Percentiles rank a stretch among this genome's conserved stretches.
Evolutionary conservation across 805 yeast species (phyloP).

Genomic region (Diddensiella transvaalensis): DNA sequence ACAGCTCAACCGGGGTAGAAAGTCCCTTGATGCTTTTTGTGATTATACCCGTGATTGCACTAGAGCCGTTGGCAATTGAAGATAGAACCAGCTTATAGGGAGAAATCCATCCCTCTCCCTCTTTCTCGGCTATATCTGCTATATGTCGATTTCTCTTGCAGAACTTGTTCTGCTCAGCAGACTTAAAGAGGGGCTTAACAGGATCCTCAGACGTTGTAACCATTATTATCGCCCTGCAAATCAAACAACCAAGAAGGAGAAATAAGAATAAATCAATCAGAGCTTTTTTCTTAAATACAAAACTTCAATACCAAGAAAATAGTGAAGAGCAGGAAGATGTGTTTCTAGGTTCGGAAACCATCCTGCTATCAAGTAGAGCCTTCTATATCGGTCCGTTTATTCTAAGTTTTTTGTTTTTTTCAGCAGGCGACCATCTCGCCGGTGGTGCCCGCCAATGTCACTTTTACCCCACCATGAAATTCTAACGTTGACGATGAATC

Average conservation of each 20-base stretch:
- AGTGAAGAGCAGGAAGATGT: background rate
- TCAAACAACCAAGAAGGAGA: background rate
- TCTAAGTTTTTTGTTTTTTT: too few species aligned
- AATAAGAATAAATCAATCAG: background rate
- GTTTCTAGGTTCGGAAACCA: background rate
- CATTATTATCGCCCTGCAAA: background rate
- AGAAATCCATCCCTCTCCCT: conserved; percentile 27
- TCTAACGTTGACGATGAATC: too few species aligned
- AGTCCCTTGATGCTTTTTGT: conserved; percentile 26
- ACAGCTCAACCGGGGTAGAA: conserved; percentile 41
- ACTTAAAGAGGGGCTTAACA: conserved; percentile 50
- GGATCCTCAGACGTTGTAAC: background rate
- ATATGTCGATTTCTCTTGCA: conserved; percentile 72
- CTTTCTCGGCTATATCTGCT: conserved; percentile 40
- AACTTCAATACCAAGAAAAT: background rate
- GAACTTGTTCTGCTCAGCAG: conserved; percentile 74
- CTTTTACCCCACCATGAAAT: too few species aligned
- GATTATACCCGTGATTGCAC: conserved; percentile 43
- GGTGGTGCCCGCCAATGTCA: too few species aligned
- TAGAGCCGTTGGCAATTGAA: conserved; percentile 22
- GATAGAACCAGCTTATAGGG: conserved; percentile 42
- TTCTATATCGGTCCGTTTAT: background rate
- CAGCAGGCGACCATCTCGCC: too few species aligned
- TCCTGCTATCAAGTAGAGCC: too few species aligned
- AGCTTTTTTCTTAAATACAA: too few species aligned